Evolutionary conservation across 805 yeast genomes (phyloP).

Genomic region (Candida quercuum): DNA sequence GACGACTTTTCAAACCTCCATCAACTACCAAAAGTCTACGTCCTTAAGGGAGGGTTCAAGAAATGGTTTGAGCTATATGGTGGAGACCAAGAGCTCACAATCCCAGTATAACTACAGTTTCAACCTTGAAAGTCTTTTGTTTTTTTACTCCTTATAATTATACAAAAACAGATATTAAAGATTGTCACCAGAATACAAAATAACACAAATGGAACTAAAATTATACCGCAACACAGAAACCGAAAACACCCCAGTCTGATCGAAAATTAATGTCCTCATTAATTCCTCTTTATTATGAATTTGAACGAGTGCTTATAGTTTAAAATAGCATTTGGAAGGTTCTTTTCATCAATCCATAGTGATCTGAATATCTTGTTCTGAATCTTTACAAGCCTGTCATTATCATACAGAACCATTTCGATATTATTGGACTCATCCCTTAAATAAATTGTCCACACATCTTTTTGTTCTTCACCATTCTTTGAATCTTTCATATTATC

Average conservation of each 20-base stretch:
- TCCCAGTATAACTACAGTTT: too few relatives aligned
- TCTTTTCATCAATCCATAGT: conserved; percentile 13
- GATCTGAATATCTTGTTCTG: conserved; percentile 14
- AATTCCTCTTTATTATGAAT: conserved; percentile 11
- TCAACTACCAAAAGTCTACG: conserved; percentile 9
- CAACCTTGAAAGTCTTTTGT: too few relatives aligned
- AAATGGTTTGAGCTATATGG: conserved; percentile 19
- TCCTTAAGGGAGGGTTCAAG: conserved; percentile 20
- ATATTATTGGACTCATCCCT: conserved; percentile 5
- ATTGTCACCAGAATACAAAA: too few relatives aligned
- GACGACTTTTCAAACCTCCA: conserved; percentile 2
- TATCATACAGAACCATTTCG: conserved; percentile 7
- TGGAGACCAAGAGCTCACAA: conserved; percentile 6
- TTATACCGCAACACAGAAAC: too few relatives aligned
- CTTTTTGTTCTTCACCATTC: conserved; percentile 6
- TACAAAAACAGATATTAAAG: too few relatives aligned
- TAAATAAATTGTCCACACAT: conserved; percentile 6
- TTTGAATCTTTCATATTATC: too few relatives aligned
- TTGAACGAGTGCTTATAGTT: conserved; percentile 10
- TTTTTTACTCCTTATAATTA: too few relatives aligned
- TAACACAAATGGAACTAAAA: too few relatives aligned
- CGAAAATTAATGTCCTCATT: neutral
- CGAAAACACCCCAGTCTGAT: neutral
- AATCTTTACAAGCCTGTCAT: conserved; percentile 9
- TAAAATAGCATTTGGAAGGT: conserved; percentile 11